Percentiles rank a stretch among this genome's conserved stretches.
Conservation (phyloP, 495 filamentous ascomycete species). For the Cenococcum geophilum region DNA sequence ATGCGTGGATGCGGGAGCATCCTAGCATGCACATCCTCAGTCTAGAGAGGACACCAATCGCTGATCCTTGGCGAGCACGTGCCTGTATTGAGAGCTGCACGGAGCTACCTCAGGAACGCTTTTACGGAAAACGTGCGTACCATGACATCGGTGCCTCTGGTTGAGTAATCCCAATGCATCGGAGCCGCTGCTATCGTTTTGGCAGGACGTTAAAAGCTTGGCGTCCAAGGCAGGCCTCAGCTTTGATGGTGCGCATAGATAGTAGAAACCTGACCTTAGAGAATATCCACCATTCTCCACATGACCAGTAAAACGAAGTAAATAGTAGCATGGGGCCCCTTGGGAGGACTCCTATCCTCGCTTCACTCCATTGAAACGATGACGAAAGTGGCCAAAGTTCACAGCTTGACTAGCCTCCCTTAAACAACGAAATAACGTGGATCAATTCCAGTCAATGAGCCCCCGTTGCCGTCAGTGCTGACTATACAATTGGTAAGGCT, state of each 20-base stretch:
- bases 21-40: not conserved
- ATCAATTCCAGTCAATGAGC: not conserved
- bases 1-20: not conserved
- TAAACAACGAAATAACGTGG: not conserved
- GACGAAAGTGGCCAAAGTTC: too few relatives aligned
- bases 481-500: not conserved
- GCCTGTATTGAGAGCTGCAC: not conserved
- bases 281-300: too few relatives aligned
- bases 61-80: not conserved
- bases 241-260: not conserved
- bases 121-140: not conserved
- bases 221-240: not conserved
- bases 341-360: too few relatives aligned
- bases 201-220: not conserved
- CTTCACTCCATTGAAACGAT: too few relatives aligned
- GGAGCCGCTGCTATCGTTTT: not conserved
- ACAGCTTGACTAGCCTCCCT: too few relatives aligned
- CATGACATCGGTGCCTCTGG: not conserved
- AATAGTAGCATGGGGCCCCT: too few relatives aligned
- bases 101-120: not conserved
- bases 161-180: not conserved
- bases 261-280: too few relatives aligned
- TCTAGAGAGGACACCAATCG: not conserved
- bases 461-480: too few relatives aligned
- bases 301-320: too few relatives aligned